phyloP scores from a whole-genome alignment of 805 yeast genomes.

The Diddensiella santjacobensis region DNA sequence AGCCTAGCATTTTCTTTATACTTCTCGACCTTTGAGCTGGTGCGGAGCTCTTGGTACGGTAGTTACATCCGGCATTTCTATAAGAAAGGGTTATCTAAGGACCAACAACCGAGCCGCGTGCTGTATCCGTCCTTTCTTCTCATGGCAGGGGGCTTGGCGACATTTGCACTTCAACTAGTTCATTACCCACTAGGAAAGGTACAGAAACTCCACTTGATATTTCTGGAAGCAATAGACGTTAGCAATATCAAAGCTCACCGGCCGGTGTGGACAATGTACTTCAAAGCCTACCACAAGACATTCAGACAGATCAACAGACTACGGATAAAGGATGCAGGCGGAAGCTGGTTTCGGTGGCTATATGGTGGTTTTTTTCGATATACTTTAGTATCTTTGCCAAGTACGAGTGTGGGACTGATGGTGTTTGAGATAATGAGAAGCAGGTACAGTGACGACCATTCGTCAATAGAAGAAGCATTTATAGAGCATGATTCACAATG shows the following conservation, averaged over 20 bases:
- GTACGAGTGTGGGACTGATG: constrained; percentile 80
- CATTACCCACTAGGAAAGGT: constrained; percentile 81
- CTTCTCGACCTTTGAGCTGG: constrained; percentile 73
- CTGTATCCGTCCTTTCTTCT: constrained; percentile 66
- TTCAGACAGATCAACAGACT: constrained; percentile 51
- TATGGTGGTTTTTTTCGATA: constrained; percentile 76
- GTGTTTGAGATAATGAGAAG: constrained; percentile 77
- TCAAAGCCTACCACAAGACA: constrained; percentile 74
- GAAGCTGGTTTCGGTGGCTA: constrained; percentile 60
- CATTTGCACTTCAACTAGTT: constrained; percentile 66
- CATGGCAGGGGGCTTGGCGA: constrained; percentile 85
- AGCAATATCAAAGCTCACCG: constrained; percentile 26
- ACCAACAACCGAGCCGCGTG: constrained; percentile 34
- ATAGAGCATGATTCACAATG: background rate
- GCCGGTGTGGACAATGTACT: constrained; percentile 46
- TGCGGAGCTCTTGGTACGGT: constrained; percentile 50
- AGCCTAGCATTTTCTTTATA: constrained; percentile 78
- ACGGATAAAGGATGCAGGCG: constrained; percentile 50
- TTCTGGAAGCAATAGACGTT: constrained; percentile 77
- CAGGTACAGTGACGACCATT: constrained; percentile 16
- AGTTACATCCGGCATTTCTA: constrained; percentile 26
- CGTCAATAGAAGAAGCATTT: background rate
- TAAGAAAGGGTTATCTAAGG: constrained; percentile 22
- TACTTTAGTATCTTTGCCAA: constrained; percentile 75
- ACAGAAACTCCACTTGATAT: constrained; percentile 72